These are phyloP conservation scores for Geotrichum citri-aurantii DNA, from an alignment of 1,139 yeast species.

Conservation along the genomic window DNA sequence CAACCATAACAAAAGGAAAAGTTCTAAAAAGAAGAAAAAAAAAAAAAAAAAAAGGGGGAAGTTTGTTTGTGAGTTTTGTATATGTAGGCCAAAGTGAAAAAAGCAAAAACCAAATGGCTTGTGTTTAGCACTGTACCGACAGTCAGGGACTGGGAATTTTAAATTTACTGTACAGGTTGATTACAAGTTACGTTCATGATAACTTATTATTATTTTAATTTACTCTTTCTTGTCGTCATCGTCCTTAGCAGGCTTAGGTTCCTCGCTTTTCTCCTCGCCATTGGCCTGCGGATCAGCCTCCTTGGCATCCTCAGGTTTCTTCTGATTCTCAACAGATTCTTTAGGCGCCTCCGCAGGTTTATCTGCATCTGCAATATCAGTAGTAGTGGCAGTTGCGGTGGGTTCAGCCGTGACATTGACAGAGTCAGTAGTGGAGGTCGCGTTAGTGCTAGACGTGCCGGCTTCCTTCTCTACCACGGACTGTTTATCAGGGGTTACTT, in stretches of 20 bases:
- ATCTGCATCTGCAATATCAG: background rate
- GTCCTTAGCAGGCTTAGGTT: slow-evolving; percentile 7
- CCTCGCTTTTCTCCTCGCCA: background rate
- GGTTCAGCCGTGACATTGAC: background rate
- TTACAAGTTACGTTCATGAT: background rate
- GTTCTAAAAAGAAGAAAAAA: background rate
- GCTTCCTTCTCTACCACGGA: background rate
- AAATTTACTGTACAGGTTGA: background rate
- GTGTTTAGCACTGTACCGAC: too few species aligned
- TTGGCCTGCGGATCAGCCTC: background rate
- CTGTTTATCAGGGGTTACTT: background rate
- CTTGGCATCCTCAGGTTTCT: background rate
- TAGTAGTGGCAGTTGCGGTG: background rate
- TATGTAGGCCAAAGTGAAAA: too few species aligned
- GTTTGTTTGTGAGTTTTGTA: too few species aligned
- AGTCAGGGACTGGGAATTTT: background rate
- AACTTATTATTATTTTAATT: background rate
- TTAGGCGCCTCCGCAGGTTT: background rate
- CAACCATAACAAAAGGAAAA: background rate
- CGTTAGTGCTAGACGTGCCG: background rate
- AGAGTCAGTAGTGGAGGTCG: background rate
- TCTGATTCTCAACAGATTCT: background rate
- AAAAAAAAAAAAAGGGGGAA: background rate
- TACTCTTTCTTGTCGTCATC: slow-evolving; percentile 8
- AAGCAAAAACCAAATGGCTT: too few species aligned